Evolutionary conservation across 73 alveolate genomes (phyloP).

Genomic region (Strombidium stylifer): DNA sequence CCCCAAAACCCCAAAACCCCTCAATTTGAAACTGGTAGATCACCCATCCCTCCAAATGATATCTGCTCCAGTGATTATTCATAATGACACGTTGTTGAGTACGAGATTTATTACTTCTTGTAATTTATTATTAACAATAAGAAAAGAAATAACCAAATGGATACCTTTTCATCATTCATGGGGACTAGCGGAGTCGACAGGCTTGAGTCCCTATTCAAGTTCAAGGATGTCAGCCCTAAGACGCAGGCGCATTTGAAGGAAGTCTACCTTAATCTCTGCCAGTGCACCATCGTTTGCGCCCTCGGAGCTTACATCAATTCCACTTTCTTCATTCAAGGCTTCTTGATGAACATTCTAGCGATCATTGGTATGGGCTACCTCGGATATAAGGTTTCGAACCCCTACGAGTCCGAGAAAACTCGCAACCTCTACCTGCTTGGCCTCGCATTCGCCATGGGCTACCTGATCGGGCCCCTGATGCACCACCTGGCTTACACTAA

Average conservation of each 20-base stretch:
- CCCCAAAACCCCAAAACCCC: too few relatives aligned
- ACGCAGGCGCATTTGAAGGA: slow-evolving; percentile 7
- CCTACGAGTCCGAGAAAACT: background rate
- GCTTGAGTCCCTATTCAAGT: background rate
- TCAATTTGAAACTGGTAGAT: too few relatives aligned
- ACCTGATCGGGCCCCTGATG: slow-evolving; percentile 28
- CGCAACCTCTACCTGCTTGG: slow-evolving; percentile 1
- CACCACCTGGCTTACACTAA: slow-evolving; percentile 9
- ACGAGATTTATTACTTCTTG: too few relatives aligned
- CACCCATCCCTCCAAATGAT: too few relatives aligned
- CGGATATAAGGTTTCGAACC: background rate
- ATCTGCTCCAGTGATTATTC: too few relatives aligned
- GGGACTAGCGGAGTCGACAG: too few relatives aligned
- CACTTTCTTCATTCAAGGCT: background rate
- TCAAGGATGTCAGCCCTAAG: slow-evolving; percentile 13
- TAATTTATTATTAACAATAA: too few relatives aligned
- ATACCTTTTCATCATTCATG: too few relatives aligned
- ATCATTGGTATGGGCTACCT: slow-evolving; percentile 8
- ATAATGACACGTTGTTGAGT: too few relatives aligned
- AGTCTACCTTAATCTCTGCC: slow-evolving; percentile 13
- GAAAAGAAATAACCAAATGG: too few relatives aligned
- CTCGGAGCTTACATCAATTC: slow-evolving; percentile 18
- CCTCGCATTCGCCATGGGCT: slow-evolving; percentile 23
- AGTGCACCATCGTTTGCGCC: slow-evolving; percentile 24
- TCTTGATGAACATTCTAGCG: slow-evolving; percentile 2